Evolutionary conservation across 2,329 filamentous ascomycete genomes (phyloP).

Genomic region (Cladophialophora exuberans): DNA sequence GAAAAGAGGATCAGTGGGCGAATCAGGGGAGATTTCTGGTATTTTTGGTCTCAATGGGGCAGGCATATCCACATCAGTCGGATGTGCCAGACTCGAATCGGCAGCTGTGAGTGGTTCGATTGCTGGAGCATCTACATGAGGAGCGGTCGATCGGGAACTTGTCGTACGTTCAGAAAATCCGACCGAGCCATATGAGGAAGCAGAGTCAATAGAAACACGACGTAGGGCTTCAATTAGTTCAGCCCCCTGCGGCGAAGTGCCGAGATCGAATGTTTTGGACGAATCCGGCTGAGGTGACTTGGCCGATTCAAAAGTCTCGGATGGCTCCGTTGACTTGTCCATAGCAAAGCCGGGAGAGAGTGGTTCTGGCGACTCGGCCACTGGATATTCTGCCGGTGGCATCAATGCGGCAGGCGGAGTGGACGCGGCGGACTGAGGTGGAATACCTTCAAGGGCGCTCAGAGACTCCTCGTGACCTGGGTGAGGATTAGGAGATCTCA

Average conservation of each 20-base stretch:
- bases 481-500: conserved; percentile 6
- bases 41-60: conserved; percentile 23
- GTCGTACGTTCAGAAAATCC: conserved; percentile 38
- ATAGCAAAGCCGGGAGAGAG: too few relatives aligned
- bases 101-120: conserved; percentile 10
- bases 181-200: conserved; percentile 45
- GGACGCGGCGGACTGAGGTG: neutral
- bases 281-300: neutral
- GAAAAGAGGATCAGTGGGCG: conserved; percentile 53
- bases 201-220: conserved; percentile 41
- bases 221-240: conserved; percentile 10
- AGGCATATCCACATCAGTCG: conserved; percentile 40
- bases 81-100: conserved; percentile 43
- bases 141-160: conserved; percentile 63
- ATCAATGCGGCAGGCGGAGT: conserved; percentile 17
- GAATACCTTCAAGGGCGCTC: conserved; percentile 19
- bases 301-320: too few relatives aligned
- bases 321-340: too few relatives aligned
- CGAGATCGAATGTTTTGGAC: neutral
- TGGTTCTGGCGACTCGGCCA: too few relatives aligned
- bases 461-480: conserved; percentile 25
- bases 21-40: conserved; percentile 40
- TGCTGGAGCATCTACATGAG: conserved; percentile 46
- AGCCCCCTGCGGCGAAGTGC: neutral
- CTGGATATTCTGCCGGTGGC: conserved; percentile 10